Evolutionary conservation across 2,329 filamentous ascomycete genomes (phyloP).

Genomic region (Fusarium citri): DNA sequence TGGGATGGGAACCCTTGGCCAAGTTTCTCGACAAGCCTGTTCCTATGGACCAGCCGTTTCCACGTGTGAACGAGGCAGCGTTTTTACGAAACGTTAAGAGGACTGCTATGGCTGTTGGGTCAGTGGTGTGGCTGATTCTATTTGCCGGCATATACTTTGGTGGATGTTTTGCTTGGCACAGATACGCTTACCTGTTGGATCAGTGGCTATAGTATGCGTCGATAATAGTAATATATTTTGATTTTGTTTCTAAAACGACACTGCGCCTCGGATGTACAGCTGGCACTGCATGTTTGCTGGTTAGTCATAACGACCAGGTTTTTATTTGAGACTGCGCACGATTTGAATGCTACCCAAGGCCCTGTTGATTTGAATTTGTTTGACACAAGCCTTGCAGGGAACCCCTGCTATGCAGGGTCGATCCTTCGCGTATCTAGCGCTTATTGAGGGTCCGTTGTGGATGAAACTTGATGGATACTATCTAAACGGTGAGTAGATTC

Average conservation of each 20-base stretch:
- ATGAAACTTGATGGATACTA: not conserved
- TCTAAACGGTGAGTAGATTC: not conserved
- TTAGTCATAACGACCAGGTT: not conserved
- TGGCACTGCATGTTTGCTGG: not conserved
- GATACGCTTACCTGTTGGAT: not conserved
- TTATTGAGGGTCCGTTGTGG: not conserved
- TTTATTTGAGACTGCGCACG: not conserved
- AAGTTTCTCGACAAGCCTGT: slow-evolving; percentile 16
- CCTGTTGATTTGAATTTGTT: not conserved
- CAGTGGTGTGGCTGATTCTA: slow-evolving; percentile 29
- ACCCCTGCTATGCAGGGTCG: not conserved
- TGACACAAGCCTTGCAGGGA: not conserved
- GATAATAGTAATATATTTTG: not conserved
- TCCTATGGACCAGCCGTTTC: slow-evolving; percentile 20
- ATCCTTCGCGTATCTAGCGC: slow-evolving; percentile 2
- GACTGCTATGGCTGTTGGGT: slow-evolving; percentile 34
- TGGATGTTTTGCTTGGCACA: slow-evolving; percentile 3
- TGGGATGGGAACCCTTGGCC: slow-evolving; percentile 34
- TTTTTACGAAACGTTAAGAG: slow-evolving; percentile 36
- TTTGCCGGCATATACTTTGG: slow-evolving; percentile 15
- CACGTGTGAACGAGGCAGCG: slow-evolving; percentile 37
- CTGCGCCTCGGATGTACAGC: not conserved
- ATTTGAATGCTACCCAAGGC: not conserved
- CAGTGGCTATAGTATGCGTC: not conserved
- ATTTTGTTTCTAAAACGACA: not conserved